Base-by-base conservation (phyloP, 495 filamentous ascomycete species). In the Sordaria brevicollis region DNA sequence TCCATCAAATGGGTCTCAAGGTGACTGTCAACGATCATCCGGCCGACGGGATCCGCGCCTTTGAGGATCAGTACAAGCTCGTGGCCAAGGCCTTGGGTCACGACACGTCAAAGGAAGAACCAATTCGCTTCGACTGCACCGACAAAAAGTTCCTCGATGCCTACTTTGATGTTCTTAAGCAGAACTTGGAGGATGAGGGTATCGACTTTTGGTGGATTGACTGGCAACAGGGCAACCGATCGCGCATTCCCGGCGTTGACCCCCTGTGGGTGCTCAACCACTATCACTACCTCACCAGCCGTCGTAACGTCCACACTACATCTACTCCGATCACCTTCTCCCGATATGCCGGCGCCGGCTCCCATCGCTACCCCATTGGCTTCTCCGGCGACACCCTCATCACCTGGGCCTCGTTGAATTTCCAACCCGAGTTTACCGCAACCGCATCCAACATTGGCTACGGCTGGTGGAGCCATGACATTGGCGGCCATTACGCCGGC, bases 401-500 rank as follows among this genome's bases (percentile, higher is more conserved):
- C 38, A 84, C 83, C 3, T 89, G 87, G 87, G 81, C 75, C 0
- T 86, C 85, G 0, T 81, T 89, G 3, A 70, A 83, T 3, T 89
- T 88, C 74, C 86, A 89, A 73, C 85, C 87, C 33, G 87, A 89
- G 70, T 89, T 89, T 74, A 89, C 87, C 0, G 83, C 85, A 6
- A 87, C 86, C 0, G 84, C 87, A 0, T 87, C 85, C 15, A 89
- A 89, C 77, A 88, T 89, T 69, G 87, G 87, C 4, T 89, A 85
- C 69, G 86, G 86, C 9, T 89, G 86, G 86, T 89, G 87, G 87
- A 87, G 85, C 67, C 86, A 89, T 73, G 87, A 89, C 70, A 88
- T 89, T 57, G 87, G 87, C 25, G 87, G 87, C 29, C 87, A 89
- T 71, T 81, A 81, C 67, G 75, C 72, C 13, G 87, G 87, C 2